Percentiles rank a stretch among this genome's conserved stretches.
Evolutionary conservation across 768 basidiomycete genomes (phyloP).

Genomic region (Phanerochaete sordida): DNA sequence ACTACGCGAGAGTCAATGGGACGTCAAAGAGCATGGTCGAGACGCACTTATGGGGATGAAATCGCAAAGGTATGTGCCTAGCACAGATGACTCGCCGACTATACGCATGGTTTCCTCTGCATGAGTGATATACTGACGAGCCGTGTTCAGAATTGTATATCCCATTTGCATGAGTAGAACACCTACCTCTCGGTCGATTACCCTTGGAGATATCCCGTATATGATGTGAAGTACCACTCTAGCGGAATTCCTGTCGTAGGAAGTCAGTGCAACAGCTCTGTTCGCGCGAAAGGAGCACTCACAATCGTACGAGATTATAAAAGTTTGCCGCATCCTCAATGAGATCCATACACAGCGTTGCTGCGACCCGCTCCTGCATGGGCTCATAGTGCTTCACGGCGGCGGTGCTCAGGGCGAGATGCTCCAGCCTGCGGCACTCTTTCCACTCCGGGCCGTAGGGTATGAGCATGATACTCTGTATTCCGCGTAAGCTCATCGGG

Average conservation of each 20-base stretch:
- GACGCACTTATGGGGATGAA: neutral
- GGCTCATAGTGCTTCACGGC: constrained; percentile 31
- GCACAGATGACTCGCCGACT: neutral
- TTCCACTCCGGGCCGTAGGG: constrained; percentile 22
- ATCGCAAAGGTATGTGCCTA: constrained; percentile 7
- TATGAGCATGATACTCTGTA: constrained; percentile 23
- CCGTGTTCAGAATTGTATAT: neutral
- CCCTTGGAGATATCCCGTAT: neutral
- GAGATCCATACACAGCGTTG: constrained; percentile 10
- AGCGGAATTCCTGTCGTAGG: neutral
- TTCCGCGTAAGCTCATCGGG: too few relatives aligned
- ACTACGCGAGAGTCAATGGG: too few relatives aligned
- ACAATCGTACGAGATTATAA: constrained; percentile 3
- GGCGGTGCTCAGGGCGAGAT: constrained; percentile 25
- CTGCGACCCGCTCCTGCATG: constrained; percentile 26
- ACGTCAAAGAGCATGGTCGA: too few relatives aligned
- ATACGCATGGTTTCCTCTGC: constrained; percentile 3
- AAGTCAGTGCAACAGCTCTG: neutral
- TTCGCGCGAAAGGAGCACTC: neutral
- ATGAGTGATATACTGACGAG: constrained; percentile 3
- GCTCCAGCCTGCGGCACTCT: constrained; percentile 26
- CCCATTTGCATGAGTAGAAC: neutral
- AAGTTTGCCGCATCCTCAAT: neutral
- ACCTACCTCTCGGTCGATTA: neutral
- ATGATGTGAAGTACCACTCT: constrained; percentile 1